Evolutionary conservation across 176 grass and related monocot species (phyloP).

Genomic region (Phoenix dactylifera): DNA sequence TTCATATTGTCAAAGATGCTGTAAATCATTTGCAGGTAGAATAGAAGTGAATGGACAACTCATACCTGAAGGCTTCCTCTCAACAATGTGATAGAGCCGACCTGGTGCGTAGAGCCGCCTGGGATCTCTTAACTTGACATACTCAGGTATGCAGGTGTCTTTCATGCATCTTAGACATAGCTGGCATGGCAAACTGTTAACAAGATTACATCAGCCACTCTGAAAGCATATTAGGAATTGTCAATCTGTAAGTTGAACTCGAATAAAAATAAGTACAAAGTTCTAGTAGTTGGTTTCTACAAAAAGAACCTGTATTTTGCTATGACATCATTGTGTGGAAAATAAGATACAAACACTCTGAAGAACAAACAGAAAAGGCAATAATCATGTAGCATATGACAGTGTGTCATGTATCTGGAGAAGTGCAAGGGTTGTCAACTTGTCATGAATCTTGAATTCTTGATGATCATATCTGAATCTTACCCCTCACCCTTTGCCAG

Average conservation of each 20-base stretch:
- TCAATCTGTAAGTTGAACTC: not conserved
- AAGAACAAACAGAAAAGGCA: too few species aligned
- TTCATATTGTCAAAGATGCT: not conserved
- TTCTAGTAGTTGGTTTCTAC: too few species aligned
- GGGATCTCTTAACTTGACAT: constrained; percentile 88
- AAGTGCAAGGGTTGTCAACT: too few species aligned
- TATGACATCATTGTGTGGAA: too few species aligned
- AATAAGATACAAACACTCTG: too few species aligned
- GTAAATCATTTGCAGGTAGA: not conserved
- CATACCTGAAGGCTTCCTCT: constrained; percentile 79
- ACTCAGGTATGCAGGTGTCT: constrained; percentile 85
- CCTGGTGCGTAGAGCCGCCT: constrained; percentile 81
- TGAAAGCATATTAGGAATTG: constrained; percentile 31
- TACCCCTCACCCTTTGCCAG: too few species aligned
- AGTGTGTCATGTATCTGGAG: too few species aligned
- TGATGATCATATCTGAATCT: too few species aligned
- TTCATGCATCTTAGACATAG: constrained; percentile 68
- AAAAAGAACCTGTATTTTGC: too few species aligned
- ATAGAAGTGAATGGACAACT: not conserved
- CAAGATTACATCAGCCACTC: constrained; percentile 43
- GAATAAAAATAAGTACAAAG: not conserved
- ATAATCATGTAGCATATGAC: too few species aligned
- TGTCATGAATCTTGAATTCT: too few species aligned
- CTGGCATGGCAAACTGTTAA: constrained; percentile 91
- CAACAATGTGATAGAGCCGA: constrained; percentile 86